Evolutionary conservation across 805 yeast genomes (phyloP).

Genomic region (Candida nanaspora): DNA sequence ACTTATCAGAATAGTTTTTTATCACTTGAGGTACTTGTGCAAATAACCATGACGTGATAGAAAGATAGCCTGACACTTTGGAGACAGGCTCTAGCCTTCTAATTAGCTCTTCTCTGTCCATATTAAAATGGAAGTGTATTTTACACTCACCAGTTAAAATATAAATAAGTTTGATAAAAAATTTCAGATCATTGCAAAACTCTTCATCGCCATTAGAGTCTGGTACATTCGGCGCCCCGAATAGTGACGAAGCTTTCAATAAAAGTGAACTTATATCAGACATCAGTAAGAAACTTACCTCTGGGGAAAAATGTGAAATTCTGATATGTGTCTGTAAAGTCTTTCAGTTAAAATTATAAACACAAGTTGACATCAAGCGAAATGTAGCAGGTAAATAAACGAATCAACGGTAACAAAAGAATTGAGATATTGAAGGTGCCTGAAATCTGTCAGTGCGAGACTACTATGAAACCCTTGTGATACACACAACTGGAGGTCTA

Average conservation of each 20-base stretch:
- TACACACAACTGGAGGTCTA: too few relatives aligned
- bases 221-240: neutral
- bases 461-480: too few relatives aligned
- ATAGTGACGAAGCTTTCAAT: neutral
- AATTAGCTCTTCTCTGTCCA: conserved; percentile 12
- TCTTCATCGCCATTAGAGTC: neutral
- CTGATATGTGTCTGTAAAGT: too few relatives aligned
- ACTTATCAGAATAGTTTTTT: conserved; percentile 47
- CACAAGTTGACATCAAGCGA: too few relatives aligned
- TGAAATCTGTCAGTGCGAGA: too few relatives aligned
- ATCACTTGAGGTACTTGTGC: conserved; percentile 70
- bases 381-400: too few relatives aligned
- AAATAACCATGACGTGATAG: conserved; percentile 58
- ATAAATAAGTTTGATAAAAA: conserved; percentile 15
- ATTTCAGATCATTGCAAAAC: conserved; percentile 14
- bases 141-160: conserved; percentile 19
- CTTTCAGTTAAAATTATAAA: too few relatives aligned
- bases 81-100: conserved; percentile 19
- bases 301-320: too few relatives aligned
- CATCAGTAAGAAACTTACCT: too few relatives aligned
- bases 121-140: conserved; percentile 1
- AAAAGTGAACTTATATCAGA: too few relatives aligned
- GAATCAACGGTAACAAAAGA: too few relatives aligned
- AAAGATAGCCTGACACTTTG: conserved; percentile 25
- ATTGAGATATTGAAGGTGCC: too few relatives aligned